Base-by-base conservation (phyloP, 2,329 filamentous ascomycete species). In the Aureobasidium sp. region DNA sequence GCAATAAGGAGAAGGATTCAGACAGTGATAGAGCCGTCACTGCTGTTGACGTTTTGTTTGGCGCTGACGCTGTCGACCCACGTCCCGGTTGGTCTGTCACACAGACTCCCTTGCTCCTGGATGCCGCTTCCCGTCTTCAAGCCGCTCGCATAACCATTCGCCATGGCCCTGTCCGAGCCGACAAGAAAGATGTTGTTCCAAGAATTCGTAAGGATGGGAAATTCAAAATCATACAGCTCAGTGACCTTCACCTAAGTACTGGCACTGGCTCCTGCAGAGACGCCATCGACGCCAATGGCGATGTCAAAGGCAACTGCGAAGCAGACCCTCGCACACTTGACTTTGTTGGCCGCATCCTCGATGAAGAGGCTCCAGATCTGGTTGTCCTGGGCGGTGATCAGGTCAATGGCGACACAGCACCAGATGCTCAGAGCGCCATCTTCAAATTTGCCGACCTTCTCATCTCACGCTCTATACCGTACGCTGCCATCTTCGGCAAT, bases 201-300 rank as follows among this genome's bases (percentile, higher is more conserved):
- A 85, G 89, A 63, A 90, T 99, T 66, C 84, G 85, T 47, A 91
- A 95, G 65, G 91, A 94, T 72, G 94, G 93, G 34, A 91, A 88
- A 68, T 97, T 97, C 79, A 97, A 97, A 79, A 96, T 99, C 66
- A 86, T 99, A 82, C 94, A 99, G 76, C 80, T 96, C 61, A 89
- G 91, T n/a, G 94, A 99, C 77, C 78, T 97, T 64, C 94, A 99
- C 75, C 78, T 99, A 62, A 93, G 91, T 70, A 99, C 94, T 2
- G 94, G 93, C 10, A 81, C 92, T 5, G 94, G 94, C 10, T 76
- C 77, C 48, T 99, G 94, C 71, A 86, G 94, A 66, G 91, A 99
- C 68, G 85, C 91, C n/a, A 84, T 90, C 58, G 86, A 86, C 5
- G 89, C 87, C 10, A 83, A 85, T 65, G 82, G 82, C 52, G 84